A percentile compares a stretch with the other conserved stretches of the same genome.
phyloP scores from a whole-genome alignment of 1,284 basidiomycete species.

The Papiliotrema fonsecae region DNA sequence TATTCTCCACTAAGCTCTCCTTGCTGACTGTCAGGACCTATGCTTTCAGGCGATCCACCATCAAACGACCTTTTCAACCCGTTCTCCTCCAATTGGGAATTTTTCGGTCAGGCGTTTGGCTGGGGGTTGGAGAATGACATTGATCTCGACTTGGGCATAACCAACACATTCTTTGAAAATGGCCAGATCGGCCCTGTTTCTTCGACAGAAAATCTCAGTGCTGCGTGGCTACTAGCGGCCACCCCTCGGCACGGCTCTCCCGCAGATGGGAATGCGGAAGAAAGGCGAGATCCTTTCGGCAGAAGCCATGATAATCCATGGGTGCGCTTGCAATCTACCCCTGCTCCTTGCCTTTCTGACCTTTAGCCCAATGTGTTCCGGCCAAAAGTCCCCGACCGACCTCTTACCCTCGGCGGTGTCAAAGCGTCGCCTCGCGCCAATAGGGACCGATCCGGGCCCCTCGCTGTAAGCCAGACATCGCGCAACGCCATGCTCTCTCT shows the following conservation, averaged over 20 bases:
- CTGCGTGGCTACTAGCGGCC: slow-evolving; percentile 25
- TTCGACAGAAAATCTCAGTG: slow-evolving; percentile 29
- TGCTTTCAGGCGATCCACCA: neutral
- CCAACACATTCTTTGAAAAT: slow-evolving; percentile 24
- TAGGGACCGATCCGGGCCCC: slow-evolving; percentile 7
- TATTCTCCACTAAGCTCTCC: slow-evolving; percentile 1
- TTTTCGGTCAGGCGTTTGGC: slow-evolving; percentile 32
- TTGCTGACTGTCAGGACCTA: neutral
- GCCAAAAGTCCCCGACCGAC: slow-evolving; percentile 29
- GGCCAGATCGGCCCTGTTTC: slow-evolving; percentile 21
- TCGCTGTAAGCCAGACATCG: slow-evolving; percentile 19
- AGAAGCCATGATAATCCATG: slow-evolving; percentile 28
- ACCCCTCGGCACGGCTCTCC: slow-evolving; percentile 24
- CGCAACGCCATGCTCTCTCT: slow-evolving; percentile 36
- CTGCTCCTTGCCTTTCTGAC: slow-evolving; percentile 1
- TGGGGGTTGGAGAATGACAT: slow-evolving; percentile 31
- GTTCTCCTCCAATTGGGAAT: slow-evolving; percentile 21
- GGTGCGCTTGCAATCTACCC: slow-evolving; percentile 16
- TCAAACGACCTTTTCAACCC: slow-evolving; percentile 12
- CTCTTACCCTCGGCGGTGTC: slow-evolving; percentile 28
- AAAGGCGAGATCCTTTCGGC: slow-evolving; percentile 16
- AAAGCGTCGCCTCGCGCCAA: slow-evolving; percentile 19
- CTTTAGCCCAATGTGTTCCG: slow-evolving; percentile 27
- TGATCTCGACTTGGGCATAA: slow-evolving; percentile 25
- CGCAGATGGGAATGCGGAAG: slow-evolving; percentile 8